phyloP scores from a whole-genome alignment of 2,329 filamentous ascomycete species.

The Ophiocordyceps camponoti-leonardi region DNA sequence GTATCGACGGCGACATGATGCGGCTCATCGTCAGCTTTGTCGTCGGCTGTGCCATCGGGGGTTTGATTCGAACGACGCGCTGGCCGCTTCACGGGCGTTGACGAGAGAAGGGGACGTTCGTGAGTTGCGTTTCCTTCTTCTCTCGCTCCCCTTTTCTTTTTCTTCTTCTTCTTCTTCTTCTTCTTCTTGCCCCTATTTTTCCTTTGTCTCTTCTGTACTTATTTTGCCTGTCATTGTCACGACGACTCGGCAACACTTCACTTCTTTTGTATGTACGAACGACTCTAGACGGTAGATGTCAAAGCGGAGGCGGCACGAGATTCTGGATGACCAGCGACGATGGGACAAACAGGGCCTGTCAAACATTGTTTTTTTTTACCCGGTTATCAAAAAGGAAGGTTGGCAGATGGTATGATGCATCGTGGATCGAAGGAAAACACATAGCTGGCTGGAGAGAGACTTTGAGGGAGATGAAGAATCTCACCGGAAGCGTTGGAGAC shows the following conservation, averaged over 20 bases:
- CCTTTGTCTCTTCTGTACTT: background rate
- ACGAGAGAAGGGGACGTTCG: background rate
- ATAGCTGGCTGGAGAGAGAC: background rate
- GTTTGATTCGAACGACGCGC: background rate
- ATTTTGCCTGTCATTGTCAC: background rate
- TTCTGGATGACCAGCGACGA: background rate
- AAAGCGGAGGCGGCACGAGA: background rate
- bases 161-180: background rate
- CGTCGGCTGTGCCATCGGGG: background rate
- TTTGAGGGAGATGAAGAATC: background rate
- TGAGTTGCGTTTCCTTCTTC: background rate
- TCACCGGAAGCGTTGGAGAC: background rate
- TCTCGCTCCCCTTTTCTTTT: background rate
- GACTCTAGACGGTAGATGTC: background rate
- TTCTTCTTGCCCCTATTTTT: background rate
- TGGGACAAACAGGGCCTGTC: background rate
- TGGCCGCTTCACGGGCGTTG: background rate
- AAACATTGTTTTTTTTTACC: too few species aligned
- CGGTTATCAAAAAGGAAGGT: too few species aligned
- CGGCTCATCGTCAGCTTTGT: background rate
- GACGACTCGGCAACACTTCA: background rate
- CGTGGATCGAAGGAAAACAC: background rate
- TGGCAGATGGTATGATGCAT: background rate
- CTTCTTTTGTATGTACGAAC: background rate
- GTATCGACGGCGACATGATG: background rate